Base-by-base conservation (phyloP, 2,329 filamentous ascomycete species). In the Didymella exigua region DNA sequence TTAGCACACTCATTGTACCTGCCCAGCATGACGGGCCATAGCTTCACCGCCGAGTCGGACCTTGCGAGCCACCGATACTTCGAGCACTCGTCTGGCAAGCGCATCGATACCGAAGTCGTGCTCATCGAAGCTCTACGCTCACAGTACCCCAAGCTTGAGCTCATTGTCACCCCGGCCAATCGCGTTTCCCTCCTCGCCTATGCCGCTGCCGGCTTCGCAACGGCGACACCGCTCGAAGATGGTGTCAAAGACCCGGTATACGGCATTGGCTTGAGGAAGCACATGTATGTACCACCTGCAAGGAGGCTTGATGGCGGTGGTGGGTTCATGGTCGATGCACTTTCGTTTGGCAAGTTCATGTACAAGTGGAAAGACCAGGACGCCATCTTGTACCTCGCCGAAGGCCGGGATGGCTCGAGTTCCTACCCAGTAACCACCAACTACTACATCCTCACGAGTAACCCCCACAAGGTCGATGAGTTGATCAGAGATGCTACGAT, bases 401-500 rank as follows among this genome's bases (percentile, higher is more conserved):
- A 76, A 29, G 76, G 77, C 8, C 63, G 76, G 40, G 77, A 79
- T 58, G 77, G 77, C 16, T 18, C 34, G 0, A 24, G 27, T 6
- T 48, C 60, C 1, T 79, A 74, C 50, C 76, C 76, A 1, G 19
- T 56, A 1, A 33, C 75, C 21, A 58, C 58, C 13, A 75, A 77
- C 51, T 71, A 79, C 56, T 81, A 80, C 61, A 72, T 81, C 51
- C 70, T 81, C 26, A 78, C 76, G 5, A 60, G 62, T 27, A 65
- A 70, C 19, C 38, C 60, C 30, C 60, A 70, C 52, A 70, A 70
- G 56, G 61, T 69, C 34, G 81, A 88, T 54, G 76, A 78, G 3
- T 75, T 89, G 34, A 72, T 89, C 26, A 74, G 82, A 7, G 81
- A 81, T 3, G 84, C 81, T 0, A 82, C 83, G 0, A 68, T 73